Percentiles rank a stretch among this genome's conserved stretches.
phyloP scores from a whole-genome alignment of 1,139 yeast genomes.

The Pichiaceae sp. region DNA sequence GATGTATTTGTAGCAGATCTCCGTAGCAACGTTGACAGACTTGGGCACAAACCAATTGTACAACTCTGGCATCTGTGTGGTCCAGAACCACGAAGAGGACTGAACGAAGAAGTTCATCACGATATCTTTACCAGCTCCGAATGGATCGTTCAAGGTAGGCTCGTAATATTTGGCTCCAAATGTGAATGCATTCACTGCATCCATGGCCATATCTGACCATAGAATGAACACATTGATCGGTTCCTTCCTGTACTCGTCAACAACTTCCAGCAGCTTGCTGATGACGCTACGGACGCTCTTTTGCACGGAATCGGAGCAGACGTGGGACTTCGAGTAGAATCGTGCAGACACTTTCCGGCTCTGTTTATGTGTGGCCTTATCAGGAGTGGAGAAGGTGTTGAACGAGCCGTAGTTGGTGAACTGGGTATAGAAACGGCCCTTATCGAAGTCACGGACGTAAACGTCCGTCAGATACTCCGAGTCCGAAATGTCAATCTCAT shows the following conservation, averaged over 20 bases:
- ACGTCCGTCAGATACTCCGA: slow-evolving; percentile 44
- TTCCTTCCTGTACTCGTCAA: slow-evolving; percentile 14
- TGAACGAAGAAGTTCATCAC: slow-evolving; percentile 44
- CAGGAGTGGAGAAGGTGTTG: slow-evolving; percentile 52
- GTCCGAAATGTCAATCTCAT: slow-evolving; percentile 53
- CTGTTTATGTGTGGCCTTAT: slow-evolving; percentile 38
- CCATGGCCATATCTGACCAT: slow-evolving; percentile 68
- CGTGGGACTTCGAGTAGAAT: slow-evolving; percentile 40
- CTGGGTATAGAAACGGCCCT: slow-evolving; percentile 51
- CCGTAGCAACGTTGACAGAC: slow-evolving; percentile 31
- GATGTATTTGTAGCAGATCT: slow-evolving; percentile 43
- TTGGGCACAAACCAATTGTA: slow-evolving; percentile 43
- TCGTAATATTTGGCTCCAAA: slow-evolving; percentile 40
- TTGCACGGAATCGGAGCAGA: slow-evolving; percentile 23
- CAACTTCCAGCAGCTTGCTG: slow-evolving; percentile 15
- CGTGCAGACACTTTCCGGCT: slow-evolving; percentile 40
- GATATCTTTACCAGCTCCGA: slow-evolving; percentile 30
- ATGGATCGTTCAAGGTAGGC: slow-evolving; percentile 20
- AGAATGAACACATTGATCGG: slow-evolving; percentile 49
- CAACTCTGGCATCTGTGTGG: slow-evolving; percentile 49
- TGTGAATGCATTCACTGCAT: slow-evolving; percentile 55
- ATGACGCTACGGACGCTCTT: slow-evolving; percentile 25
- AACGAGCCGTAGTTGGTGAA: slow-evolving; percentile 50
- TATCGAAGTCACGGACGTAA: slow-evolving; percentile 52
- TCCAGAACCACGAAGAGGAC: slow-evolving; percentile 64